phyloP scores from a whole-genome alignment of 352 stramenopile genomes.

The Phytopythium litorale region DNA sequence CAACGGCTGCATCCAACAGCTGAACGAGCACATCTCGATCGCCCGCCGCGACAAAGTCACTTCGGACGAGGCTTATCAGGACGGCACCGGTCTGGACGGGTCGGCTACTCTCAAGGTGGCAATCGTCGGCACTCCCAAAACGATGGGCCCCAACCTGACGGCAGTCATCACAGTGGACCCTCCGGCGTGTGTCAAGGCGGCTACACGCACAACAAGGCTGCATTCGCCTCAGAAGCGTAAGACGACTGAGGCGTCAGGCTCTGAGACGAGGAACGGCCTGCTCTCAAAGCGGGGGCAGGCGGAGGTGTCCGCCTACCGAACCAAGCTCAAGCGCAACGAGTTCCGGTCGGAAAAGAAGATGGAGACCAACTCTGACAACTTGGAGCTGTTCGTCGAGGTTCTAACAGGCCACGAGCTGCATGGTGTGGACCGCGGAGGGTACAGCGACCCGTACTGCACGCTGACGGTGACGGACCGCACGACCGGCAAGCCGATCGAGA shows the following conservation, averaged over 20 bases:
- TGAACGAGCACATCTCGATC: conserved; percentile 55
- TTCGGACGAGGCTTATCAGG: conserved; percentile 58
- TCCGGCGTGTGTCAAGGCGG: conserved; percentile 45
- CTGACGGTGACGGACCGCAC: conserved; percentile 47
- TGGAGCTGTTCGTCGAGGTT: conserved; percentile 48
- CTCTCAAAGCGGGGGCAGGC: conserved; percentile 46
- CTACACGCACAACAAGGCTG: conserved; percentile 37
- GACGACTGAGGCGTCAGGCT: conserved; percentile 27
- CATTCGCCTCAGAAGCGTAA: conserved; percentile 50
- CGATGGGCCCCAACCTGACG: conserved; percentile 40
- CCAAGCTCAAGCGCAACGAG: conserved; percentile 55
- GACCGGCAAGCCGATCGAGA: conserved; percentile 43
- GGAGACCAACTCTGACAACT: conserved; percentile 21
- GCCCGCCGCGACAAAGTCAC: conserved; percentile 53
- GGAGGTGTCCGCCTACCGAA: conserved; percentile 55
- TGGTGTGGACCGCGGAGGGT: conserved; percentile 53
- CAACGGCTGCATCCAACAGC: conserved; percentile 71
- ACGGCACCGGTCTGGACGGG: conserved; percentile 44
- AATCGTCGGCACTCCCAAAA: conserved; percentile 34
- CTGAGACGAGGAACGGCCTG: conserved; percentile 35
- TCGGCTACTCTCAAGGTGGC: conserved; percentile 56
- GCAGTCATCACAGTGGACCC: conserved; percentile 64
- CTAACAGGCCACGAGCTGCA: conserved; percentile 56
- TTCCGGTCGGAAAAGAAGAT: conserved; percentile 44
- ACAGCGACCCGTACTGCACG: conserved; percentile 76